These are phyloP conservation scores for Aspergillus fumigatus DNA, from an alignment of 2,329 filamentous ascomycete species.

Conservation along the genomic window DNA sequence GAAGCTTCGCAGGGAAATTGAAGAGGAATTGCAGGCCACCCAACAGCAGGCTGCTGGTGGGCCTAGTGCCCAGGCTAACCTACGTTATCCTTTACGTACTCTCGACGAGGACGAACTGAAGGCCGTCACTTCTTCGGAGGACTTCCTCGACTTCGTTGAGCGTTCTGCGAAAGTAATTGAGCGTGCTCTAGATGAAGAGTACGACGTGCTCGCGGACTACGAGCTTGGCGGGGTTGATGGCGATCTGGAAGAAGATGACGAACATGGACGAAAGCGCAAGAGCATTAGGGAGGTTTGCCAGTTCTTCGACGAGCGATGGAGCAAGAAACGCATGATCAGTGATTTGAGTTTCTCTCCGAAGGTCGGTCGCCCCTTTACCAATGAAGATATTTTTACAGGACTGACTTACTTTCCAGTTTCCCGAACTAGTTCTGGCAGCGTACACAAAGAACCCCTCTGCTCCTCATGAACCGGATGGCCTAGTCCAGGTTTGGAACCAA, in stretches of 20 bases:
- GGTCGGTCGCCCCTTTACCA: slow-evolving; percentile 36
- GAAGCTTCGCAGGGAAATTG: slow-evolving; percentile 80
- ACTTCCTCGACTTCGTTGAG: slow-evolving; percentile 93
- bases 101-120: slow-evolving; percentile 80
- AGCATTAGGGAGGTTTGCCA: slow-evolving; percentile 74
- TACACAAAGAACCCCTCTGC: slow-evolving; percentile 97
- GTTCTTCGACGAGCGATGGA: slow-evolving; percentile 93
- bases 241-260: slow-evolving; percentile 73
- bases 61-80: slow-evolving; percentile 38
- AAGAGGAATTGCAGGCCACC: slow-evolving; percentile 79
- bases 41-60: slow-evolving; percentile 42
- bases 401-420: slow-evolving; percentile 53
- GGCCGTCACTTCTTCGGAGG: slow-evolving; percentile 84
- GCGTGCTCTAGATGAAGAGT: slow-evolving; percentile 88
- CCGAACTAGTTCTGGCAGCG: slow-evolving; percentile 84
- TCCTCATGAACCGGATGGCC: slow-evolving; percentile 85
- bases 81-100: slow-evolving; percentile 70
- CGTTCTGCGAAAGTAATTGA: slow-evolving; percentile 96
- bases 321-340: slow-evolving; percentile 95
- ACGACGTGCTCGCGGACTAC: slow-evolving; percentile 94
- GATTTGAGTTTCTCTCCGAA: slow-evolving; percentile 94
- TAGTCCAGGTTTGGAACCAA: slow-evolving; percentile 95
- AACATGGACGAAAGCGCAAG: slow-evolving; percentile 43
- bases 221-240: slow-evolving; percentile 70
- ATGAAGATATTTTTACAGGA: not conserved